Base-by-base conservation (phyloP, 495 filamentous ascomycete species). In the Chlorociboria aeruginascens region DNA sequence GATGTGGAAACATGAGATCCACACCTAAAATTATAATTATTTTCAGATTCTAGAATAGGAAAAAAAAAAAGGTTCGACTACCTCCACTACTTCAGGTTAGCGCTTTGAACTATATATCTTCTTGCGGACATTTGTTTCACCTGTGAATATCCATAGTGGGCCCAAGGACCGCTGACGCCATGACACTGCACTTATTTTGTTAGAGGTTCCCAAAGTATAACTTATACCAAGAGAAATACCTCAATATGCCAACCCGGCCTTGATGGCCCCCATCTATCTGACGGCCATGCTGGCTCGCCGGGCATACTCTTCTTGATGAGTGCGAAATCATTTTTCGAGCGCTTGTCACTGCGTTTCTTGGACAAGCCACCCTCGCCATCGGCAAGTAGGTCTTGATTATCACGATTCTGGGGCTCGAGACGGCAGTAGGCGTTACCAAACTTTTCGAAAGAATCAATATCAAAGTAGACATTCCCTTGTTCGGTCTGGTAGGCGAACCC, bases 171-270 rank as follows among this genome's bases (percentile, higher is more conserved):
- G 80, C 77, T 6, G 77, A 83, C 3, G 83, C 83, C 85, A 89
- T 88, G 2, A 76, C 83, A n/a, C 20, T 25, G 20, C 20, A 25
- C 20, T 36, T 36, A 36, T 36, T 36, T 36, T 36, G 34, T 36
- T 36, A 36, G 34, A 12, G 34, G 34, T 14, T 14, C 34, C 34
- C 34, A 36, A 14, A 36, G 11, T 36, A 36, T 14, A 6, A 36
- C 34, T 1, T 12, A 36, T 36, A 1, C 6, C 34, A 36, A 36
- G 34, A 36, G 34, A 36, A 80, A 86, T 68, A 84, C 89, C 65
- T 89, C 85, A 52, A 89, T 88, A 63, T 89, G 85, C 85, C 82
- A 88, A 8, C 85, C 85, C 6, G 85, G 85, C 16, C 85, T 69
- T 20, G 85, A 85, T 32, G 67, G 67, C 30, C 83, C 83, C 84